Evolutionary conservation across 1,139 yeast genomes (phyloP).

Genomic region (Groenewaldozyma sp.): DNA sequence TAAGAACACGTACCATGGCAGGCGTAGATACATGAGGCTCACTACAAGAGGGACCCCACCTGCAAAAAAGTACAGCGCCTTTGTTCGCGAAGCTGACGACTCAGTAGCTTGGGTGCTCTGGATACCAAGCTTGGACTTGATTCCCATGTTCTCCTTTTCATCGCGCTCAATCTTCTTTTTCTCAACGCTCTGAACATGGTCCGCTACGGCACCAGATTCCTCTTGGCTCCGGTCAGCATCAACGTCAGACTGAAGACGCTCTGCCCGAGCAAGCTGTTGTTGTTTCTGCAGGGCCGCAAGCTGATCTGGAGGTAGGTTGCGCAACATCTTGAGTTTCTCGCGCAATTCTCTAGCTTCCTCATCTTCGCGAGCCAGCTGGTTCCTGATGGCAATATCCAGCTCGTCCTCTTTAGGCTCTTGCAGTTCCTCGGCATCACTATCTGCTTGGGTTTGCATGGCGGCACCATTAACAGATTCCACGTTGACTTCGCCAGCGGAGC

Average conservation of each 20-base stretch:
- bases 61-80: too few relatives aligned
- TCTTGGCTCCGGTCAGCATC: conserved; percentile 7
- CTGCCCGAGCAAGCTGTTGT: background rate
- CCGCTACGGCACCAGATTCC: background rate
- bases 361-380: background rate
- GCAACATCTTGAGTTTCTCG: background rate
- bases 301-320: background rate
- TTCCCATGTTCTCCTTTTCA: conserved; percentile 3
- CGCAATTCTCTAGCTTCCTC: conserved; percentile 1
- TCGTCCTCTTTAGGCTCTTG: background rate
- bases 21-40: too few relatives aligned
- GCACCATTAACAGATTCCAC: too few relatives aligned
- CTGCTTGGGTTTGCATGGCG: background rate
- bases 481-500: too few relatives aligned
- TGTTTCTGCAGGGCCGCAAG: background rate
- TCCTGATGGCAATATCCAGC: background rate
- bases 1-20: too few relatives aligned
- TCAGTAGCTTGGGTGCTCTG: background rate
- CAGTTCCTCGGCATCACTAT: background rate
- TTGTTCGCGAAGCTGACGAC: background rate
- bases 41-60: too few relatives aligned
- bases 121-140: background rate
- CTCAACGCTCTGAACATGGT: conserved; percentile 2
- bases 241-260: conserved; percentile 1
- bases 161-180: conserved; percentile 3